These are phyloP conservation scores for Cynanchum wilfordii DNA, from an alignment of 257 asterid genomes.

Conservation along the genomic window DNA sequence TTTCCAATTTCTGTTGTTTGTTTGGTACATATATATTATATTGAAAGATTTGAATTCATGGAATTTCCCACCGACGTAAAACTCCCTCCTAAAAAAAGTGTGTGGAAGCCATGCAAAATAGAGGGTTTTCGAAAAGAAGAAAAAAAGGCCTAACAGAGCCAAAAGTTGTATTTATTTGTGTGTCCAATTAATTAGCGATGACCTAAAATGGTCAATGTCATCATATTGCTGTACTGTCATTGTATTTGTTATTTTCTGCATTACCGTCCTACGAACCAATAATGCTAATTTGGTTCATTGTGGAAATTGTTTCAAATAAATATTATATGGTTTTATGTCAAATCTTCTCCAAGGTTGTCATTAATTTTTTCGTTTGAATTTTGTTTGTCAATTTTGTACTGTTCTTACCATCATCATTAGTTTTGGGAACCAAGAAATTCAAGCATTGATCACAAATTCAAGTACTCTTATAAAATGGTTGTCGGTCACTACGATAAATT, in stretches of 20 bases:
- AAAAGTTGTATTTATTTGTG: slow-evolving; percentile 12
- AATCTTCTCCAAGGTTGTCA: neutral
- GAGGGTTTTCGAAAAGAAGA: slow-evolving; percentile 20
- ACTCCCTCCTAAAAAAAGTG: neutral
- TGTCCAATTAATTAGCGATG: slow-evolving; percentile 5
- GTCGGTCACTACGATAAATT: neutral
- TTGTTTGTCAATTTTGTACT: slow-evolving; percentile 2
- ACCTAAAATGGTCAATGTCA: slow-evolving; percentile 23
- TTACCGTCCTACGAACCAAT: slow-evolving; percentile 19
- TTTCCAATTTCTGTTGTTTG: neutral
- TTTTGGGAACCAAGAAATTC: neutral
- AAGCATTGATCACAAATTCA: neutral
- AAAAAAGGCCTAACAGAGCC: neutral
- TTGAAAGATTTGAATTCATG: neutral
- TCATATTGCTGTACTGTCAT: slow-evolving; percentile 10
- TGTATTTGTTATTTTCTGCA: slow-evolving; percentile 21
- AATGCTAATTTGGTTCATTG: slow-evolving; percentile 23
- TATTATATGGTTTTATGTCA: neutral
- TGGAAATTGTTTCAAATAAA: slow-evolving; percentile 15
- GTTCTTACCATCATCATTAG: neutral
- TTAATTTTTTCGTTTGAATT: neutral
- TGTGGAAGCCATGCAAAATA: slow-evolving; percentile 20
- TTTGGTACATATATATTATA: neutral
- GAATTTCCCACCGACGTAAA: slow-evolving; percentile 7
- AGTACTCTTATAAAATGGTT: too few relatives aligned